Evolutionary conservation across 2,329 filamentous ascomycete genomes (phyloP).

Genomic region (Harringtonia aguacate): DNA sequence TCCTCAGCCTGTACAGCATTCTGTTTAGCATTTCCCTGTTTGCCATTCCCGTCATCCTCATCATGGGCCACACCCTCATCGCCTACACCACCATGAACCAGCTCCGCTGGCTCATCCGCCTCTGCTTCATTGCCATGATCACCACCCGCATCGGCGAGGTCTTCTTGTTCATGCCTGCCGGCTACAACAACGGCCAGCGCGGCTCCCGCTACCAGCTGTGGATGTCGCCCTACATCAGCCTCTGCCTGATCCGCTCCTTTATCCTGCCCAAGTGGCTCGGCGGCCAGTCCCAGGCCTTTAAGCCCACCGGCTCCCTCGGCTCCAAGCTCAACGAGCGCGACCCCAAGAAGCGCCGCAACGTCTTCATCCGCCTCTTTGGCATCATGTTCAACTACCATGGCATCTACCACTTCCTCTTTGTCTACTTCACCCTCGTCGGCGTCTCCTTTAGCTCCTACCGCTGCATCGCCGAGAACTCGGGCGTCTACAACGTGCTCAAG

Average conservation of each 20-base stretch:
- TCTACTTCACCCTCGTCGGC: conserved; percentile 40
- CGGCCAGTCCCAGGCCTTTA: conserved; percentile 47
- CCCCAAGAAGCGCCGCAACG: conserved; percentile 35
- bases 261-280: conserved; percentile 49
- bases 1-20: conserved; percentile 40
- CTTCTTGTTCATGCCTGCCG: conserved; percentile 46
- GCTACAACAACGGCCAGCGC: conserved; percentile 48
- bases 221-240: conserved; percentile 52
- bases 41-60: conserved; percentile 47
- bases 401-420: conserved; percentile 42
- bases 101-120: conserved; percentile 47
- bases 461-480: conserved; percentile 28
- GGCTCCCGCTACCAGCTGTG: conserved; percentile 46
- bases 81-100: conserved; percentile 41
- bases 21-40: conserved; percentile 43
- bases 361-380: conserved; percentile 41
- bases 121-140: conserved; percentile 40
- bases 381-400: conserved; percentile 46
- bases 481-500: conserved; percentile 27
- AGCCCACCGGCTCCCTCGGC: conserved; percentile 46
- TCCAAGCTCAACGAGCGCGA: conserved; percentile 49
- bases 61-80: conserved; percentile 43
- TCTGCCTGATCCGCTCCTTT: conserved; percentile 47
- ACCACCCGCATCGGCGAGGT: conserved; percentile 45
- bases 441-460: conserved; percentile 40